Evolutionary conservation across 306 rosid species (phyloP).

Genomic region (Dalbergia oliveri): DNA sequence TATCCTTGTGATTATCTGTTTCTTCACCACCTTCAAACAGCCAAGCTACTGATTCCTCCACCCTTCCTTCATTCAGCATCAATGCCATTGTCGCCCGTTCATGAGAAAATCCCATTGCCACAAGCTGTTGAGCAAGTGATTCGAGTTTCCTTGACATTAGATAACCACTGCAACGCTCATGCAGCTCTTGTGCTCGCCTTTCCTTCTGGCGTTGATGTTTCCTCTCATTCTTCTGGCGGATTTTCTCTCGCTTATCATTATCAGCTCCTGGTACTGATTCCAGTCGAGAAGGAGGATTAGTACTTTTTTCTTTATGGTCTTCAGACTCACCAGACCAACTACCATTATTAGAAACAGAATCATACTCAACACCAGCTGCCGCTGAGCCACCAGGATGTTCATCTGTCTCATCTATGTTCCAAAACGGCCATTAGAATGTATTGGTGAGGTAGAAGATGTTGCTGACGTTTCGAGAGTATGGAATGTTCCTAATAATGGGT

Average conservation of each 20-base stretch:
- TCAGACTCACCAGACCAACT: constrained; percentile 99
- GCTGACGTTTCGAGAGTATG: constrained; percentile 72
- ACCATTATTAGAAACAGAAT: constrained; percentile 93
- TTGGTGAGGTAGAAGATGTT: constrained; percentile 64
- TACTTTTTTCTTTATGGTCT: constrained; percentile 83
- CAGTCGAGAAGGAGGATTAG: constrained; percentile 59
- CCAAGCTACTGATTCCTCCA: constrained; percentile 94
- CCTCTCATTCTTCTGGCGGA: constrained; percentile 92
- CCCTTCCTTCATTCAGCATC: constrained; percentile 86
- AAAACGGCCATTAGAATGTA: constrained; percentile 81
- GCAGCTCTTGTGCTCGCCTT: constrained; percentile 95
- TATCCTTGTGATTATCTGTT: constrained; percentile 61
- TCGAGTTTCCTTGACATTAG: constrained; percentile 97
- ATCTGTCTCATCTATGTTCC: constrained; percentile 92
- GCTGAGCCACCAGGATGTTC: constrained; percentile 75
- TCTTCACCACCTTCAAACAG: constrained; percentile 81
- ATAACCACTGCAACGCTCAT: constrained; percentile 84
- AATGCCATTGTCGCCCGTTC: constrained; percentile 91
- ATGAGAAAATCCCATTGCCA: constrained; percentile 89
- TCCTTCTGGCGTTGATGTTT: constrained; percentile 99
- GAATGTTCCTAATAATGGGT: constrained; percentile 91
- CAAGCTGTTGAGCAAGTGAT: constrained; percentile 88
- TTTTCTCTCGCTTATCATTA: constrained; percentile 91
- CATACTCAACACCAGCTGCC: constrained; percentile 76
- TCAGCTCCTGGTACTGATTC: constrained; percentile 94